phyloP scores from a whole-genome alignment of 1,139 yeast genomes.

The Scheffersomyces illinoinensis region DNA sequence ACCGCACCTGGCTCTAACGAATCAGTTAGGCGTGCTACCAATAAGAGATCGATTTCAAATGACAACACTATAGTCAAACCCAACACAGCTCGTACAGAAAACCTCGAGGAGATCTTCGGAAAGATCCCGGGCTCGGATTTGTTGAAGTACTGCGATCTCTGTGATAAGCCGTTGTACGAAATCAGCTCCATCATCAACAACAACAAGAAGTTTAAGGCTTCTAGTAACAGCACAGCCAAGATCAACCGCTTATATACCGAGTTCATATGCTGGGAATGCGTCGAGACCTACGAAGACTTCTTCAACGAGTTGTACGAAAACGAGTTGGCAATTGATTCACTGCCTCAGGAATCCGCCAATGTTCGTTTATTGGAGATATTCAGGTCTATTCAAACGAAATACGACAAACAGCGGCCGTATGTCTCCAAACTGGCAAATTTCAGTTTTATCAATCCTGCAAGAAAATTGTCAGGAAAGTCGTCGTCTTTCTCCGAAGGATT shows the following conservation, averaged over 20 bases:
- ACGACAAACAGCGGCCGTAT: slow-evolving; percentile 8
- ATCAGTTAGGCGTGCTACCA: not conserved
- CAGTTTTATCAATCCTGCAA: not conserved
- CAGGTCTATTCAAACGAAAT: slow-evolving; percentile 22
- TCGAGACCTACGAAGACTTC: slow-evolving; percentile 56
- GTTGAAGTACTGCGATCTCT: slow-evolving; percentile 60
- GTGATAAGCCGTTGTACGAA: slow-evolving; percentile 69
- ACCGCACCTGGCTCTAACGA: not conserved
- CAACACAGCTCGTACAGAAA: slow-evolving; percentile 15
- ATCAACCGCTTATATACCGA: slow-evolving; percentile 37
- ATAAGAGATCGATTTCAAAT: slow-evolving; percentile 15
- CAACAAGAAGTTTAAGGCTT: slow-evolving; percentile 15
- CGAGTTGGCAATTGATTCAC: slow-evolving; percentile 5
- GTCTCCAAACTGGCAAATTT: not conserved
- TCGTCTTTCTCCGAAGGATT: slow-evolving; percentile 25
- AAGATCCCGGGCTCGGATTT: slow-evolving; percentile 40
- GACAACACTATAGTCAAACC: slow-evolving; percentile 5
- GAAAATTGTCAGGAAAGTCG: not conserved
- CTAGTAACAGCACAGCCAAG: not conserved
- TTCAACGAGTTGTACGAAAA: slow-evolving; percentile 33
- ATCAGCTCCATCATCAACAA: slow-evolving; percentile 48
- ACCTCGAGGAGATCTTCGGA: slow-evolving; percentile 43
- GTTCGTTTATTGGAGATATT: slow-evolving; percentile 21
- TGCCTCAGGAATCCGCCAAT: not conserved
- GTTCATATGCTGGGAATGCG: slow-evolving; percentile 66